Evolutionary conservation across 129 eudicot genomes (phyloP), one percentile per base, ranked within the genome.

Genomic region (Tanacetum coccineum): DNA sequence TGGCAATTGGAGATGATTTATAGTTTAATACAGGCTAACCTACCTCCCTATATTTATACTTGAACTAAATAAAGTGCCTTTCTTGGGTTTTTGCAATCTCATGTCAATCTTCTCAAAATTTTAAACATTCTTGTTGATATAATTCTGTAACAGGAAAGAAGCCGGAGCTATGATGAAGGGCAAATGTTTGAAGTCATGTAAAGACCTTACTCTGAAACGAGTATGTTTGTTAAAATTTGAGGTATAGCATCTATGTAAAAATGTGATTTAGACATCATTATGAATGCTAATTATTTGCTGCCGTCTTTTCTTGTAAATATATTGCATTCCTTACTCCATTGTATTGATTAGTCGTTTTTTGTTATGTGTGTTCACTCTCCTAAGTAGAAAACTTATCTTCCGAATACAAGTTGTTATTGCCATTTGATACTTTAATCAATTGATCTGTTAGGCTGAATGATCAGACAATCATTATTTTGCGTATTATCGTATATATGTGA

Each of bases 281-380:
- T 66, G 56, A 25, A 56, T 66, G 78, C 78, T 66, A 66, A 74
- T 66, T 65, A 8, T 65, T 54, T 66, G 67, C 47, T 66, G 63
- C 28, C 5, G 13, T 32, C 49, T 65, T 65, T 53, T 65, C 66
- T 3, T 74, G 78, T 74, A 74, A 40, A 65, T 74, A 74, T 30
- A 30, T 30, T 5, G 7, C 39, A 56, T 47, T 59, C 21, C 5
- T 47, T 59, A 30, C 39, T 30, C 39, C 7, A 5, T 3, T 30
- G 39, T 30, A 4, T 30, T 30, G 39, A 30, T 30, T 26, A 26
- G 32, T 26, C 32, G 4, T 28, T 51, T 59, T 6, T 62, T 62
- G 36, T 51, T 26, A 4, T 18, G 66, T 65, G 56, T 42, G 52
- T 65, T 21, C 25, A 40, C 51, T 68, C 20, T 26, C 9, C 19